Conservation (phyloP, 768 basidiomycete species). For the Mycena chlorophos region DNA sequence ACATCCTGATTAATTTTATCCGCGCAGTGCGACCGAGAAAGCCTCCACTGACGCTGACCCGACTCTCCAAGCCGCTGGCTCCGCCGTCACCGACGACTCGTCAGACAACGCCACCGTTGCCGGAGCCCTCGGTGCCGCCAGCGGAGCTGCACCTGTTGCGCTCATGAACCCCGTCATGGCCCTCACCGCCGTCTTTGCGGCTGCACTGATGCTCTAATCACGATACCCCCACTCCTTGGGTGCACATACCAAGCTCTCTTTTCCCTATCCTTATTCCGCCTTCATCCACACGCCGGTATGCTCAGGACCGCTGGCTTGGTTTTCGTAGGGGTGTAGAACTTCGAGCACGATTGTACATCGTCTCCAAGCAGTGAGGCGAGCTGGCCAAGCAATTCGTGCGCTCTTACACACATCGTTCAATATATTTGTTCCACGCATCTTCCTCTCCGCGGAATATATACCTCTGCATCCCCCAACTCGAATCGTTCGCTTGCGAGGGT, state of each 20-base stretch:
- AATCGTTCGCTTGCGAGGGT: background rate
- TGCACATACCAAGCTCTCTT: slow-evolving; percentile 13
- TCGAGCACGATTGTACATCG: slow-evolving; percentile 20
- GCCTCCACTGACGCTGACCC: slow-evolving; percentile 7
- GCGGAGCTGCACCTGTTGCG: slow-evolving; percentile 39
- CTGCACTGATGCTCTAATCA: slow-evolving; percentile 26
- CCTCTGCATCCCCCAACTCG: background rate
- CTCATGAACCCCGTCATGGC: slow-evolving; percentile 44
- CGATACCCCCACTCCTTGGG: slow-evolving; percentile 22
- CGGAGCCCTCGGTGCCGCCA: slow-evolving; percentile 46
- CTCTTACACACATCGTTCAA: slow-evolving; percentile 17
- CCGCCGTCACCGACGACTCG: slow-evolving; percentile 18
- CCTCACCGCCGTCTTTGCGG: slow-evolving; percentile 42
- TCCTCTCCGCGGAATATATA: slow-evolving; percentile 16
- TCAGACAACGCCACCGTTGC: slow-evolving; percentile 22
- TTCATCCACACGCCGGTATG: slow-evolving; percentile 16
- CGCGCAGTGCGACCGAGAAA: background rate
- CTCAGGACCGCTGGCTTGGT: slow-evolving; percentile 18
- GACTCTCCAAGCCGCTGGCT: slow-evolving; percentile 14
- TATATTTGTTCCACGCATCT: slow-evolving; percentile 11
- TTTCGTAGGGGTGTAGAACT: slow-evolving; percentile 20
- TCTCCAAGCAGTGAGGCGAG: slow-evolving; percentile 19
- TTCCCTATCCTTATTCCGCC: slow-evolving; percentile 17
- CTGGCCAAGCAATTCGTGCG: slow-evolving; percentile 17
- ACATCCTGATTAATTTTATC: background rate